Evolutionary conservation across 139 green algal genomes (phyloP).

Genomic region (Medakamo hakoo): DNA sequence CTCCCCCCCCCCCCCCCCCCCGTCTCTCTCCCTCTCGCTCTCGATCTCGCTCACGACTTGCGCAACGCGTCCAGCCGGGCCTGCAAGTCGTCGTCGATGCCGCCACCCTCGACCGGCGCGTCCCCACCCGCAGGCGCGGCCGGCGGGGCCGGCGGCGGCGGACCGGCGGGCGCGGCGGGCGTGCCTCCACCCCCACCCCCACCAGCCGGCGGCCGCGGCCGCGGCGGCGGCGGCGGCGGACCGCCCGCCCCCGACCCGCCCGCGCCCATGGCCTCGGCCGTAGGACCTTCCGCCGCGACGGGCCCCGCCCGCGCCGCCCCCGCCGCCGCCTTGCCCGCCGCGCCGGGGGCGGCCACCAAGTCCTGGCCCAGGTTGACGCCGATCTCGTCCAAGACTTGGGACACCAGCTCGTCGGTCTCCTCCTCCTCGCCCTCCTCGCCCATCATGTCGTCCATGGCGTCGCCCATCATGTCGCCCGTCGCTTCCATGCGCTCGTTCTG

Average conservation of each 20-base stretch:
- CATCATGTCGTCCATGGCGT: conserved; percentile 88
- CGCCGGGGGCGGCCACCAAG: conserved; percentile 16
- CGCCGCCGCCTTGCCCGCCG: background rate
- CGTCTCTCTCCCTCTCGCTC: background rate
- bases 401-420: conserved; percentile 86
- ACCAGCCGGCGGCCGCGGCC: background rate
- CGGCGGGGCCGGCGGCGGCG: conserved; percentile 5
- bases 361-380: conserved; percentile 39
- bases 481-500: conserved; percentile 98
- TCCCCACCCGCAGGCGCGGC: conserved; percentile 8
- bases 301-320: background rate
- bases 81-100: conserved; percentile 69
- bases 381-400: conserved; percentile 83
- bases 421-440: conserved; percentile 84
- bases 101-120: conserved; percentile 8
- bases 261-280: conserved; percentile 12
- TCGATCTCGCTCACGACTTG: conserved; percentile 36
- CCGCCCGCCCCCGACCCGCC: background rate
- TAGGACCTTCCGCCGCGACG: background rate
- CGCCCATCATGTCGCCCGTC: conserved; percentile 88
- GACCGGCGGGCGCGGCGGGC: conserved; percentile 3
- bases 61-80: conserved; percentile 59
- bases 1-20: no score
- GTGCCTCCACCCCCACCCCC: no score
- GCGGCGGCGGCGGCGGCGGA: background rate